Percentiles rank a stretch among this genome's conserved stretches.
Evolutionary conservation across 352 stramenopile genomes (phyloP).

Genomic region (Globisporangium carolinianum): DNA sequence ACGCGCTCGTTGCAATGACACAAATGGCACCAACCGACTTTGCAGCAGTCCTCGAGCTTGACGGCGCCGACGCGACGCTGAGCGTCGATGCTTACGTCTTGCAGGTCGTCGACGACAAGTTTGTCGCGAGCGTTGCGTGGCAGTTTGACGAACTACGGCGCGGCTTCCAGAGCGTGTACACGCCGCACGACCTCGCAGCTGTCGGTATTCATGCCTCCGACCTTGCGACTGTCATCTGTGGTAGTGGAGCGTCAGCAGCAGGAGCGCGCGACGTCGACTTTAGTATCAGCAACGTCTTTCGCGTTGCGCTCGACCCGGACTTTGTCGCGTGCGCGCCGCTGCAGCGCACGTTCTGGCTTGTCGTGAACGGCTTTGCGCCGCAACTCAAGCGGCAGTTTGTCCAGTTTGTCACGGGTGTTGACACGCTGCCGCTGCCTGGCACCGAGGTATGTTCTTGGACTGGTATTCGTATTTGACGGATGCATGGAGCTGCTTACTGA

Average conservation of each 20-base stretch:
- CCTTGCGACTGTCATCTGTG: constrained; percentile 31
- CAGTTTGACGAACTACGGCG: constrained; percentile 33
- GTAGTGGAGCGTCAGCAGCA: neutral
- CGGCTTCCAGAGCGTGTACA: constrained; percentile 41
- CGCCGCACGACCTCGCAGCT: constrained; percentile 14
- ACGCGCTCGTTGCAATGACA: constrained; percentile 40
- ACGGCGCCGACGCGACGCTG: constrained; percentile 27
- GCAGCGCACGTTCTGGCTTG: constrained; percentile 36
- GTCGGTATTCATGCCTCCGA: constrained; percentile 22
- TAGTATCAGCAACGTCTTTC: constrained; percentile 37
- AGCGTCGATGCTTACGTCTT: constrained; percentile 43
- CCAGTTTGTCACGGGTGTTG: constrained; percentile 72
- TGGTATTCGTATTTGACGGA: too few relatives aligned
- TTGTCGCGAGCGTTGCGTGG: constrained; percentile 47
- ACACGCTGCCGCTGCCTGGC: constrained; percentile 48
- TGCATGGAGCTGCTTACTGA: too few relatives aligned
- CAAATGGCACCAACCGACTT: constrained; percentile 44
- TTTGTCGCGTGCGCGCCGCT: constrained; percentile 42
- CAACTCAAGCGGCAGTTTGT: constrained; percentile 52
- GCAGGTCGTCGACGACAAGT: constrained; percentile 39
- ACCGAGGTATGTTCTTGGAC: constrained; percentile 37
- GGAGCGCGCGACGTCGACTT: constrained; percentile 23
- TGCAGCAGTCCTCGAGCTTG: constrained; percentile 43
- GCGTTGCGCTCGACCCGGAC: constrained; percentile 46
- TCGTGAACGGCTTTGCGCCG: constrained; percentile 44